Conservation (phyloP, 176 grass and related monocot species). For the Pontederia crassipes region DNA sequence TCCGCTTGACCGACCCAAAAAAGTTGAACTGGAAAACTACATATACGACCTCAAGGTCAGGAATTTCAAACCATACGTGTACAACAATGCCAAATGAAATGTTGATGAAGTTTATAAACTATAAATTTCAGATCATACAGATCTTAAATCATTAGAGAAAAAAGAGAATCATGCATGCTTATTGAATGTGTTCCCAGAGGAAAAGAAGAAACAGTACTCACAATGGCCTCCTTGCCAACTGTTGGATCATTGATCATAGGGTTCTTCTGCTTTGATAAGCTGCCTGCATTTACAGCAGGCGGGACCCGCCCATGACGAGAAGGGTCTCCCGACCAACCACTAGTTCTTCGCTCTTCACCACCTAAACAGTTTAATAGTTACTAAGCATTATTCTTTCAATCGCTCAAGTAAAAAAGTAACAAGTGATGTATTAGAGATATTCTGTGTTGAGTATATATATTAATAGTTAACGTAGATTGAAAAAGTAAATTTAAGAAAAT, state of each 20-base stretch:
- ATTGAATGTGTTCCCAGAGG: too few species aligned
- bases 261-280: constrained; percentile 55
- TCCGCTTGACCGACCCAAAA: constrained; percentile 57
- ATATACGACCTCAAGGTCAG: constrained; percentile 37
- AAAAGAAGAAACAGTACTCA: constrained; percentile 21
- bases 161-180: too few species aligned
- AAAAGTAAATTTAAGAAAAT: too few species aligned
- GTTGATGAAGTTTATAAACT: too few species aligned
- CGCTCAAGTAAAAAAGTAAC: too few species aligned
- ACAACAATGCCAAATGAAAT: too few species aligned
- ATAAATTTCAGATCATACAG: too few species aligned
- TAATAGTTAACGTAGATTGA: too few species aligned
- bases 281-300: constrained; percentile 44
- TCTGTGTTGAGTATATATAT: too few species aligned
- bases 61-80: constrained; percentile 15
- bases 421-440: too few species aligned
- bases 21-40: constrained; percentile 69
- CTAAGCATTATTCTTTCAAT: neutral
- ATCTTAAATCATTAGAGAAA: too few species aligned
- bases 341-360: constrained; percentile 48
- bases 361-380: constrained; percentile 30
- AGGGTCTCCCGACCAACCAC: constrained; percentile 52
- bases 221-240: constrained; percentile 51
- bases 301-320: constrained; percentile 28
- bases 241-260: constrained; percentile 40